Conservation (phyloP, 148 eudicot genomes). For the Rhododendron kiyosumense region DNA sequence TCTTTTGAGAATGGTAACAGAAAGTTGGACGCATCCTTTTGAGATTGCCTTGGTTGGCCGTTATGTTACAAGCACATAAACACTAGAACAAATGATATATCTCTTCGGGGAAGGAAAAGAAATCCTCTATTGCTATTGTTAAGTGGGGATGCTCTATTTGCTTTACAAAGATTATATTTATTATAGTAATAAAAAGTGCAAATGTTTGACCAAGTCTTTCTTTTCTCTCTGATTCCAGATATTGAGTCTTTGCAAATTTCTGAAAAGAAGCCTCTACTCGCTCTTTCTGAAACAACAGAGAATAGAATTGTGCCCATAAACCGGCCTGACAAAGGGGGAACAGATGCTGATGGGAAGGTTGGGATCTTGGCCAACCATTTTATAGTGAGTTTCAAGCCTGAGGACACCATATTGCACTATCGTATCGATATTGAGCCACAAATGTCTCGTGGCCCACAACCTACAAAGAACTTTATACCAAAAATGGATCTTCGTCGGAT, state of each 20-base stretch:
- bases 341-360: conserved; percentile 10
- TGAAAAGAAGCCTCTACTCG: conserved; percentile 9
- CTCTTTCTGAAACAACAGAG: neutral
- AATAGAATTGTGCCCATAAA: conserved; percentile 25
- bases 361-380: conserved; percentile 54
- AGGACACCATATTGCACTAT: conserved; percentile 37
- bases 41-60: neutral
- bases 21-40: neutral
- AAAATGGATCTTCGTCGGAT: conserved; percentile 27
- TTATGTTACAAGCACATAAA: neutral
- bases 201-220: neutral
- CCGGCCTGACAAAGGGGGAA: conserved; percentile 48
- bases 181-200: neutral
- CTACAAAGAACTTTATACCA: conserved; percentile 17
- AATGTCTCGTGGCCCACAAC: conserved; percentile 6
- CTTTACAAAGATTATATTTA: neutral
- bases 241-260: conserved; percentile 17
- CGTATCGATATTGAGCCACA: conserved; percentile 40
- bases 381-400: conserved; percentile 33
- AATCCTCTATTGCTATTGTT: neutral
- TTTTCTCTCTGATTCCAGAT: neutral
- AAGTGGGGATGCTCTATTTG: neutral
- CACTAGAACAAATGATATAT: too few relatives aligned
- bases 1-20: neutral
- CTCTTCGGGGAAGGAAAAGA: too few relatives aligned